A percentile compares a stretch with the other conserved stretches of the same genome.
phyloP scores from a whole-genome alignment of 352 stramenopile species.

The Chrysophaeum taylorii region DNA sequence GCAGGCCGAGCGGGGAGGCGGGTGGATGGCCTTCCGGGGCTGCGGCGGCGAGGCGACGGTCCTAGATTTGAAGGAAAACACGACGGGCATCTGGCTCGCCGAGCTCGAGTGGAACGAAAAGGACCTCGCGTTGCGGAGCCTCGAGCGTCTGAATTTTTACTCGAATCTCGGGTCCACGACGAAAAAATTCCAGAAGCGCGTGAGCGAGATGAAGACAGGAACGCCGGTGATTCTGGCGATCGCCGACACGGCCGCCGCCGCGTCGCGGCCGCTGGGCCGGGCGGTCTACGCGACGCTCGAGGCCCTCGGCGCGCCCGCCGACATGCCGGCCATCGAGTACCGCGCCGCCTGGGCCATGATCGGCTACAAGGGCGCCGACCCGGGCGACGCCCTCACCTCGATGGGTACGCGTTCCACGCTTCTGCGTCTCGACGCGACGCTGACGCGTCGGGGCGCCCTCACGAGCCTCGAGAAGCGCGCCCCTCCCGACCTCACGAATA shows the following conservation, averaged over 20 bases:
- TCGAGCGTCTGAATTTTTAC: neutral
- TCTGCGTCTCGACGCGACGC: neutral
- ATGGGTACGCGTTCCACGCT: constrained; percentile 10
- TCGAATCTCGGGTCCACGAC: neutral
- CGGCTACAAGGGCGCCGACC: neutral
- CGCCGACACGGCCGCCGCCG: constrained; percentile 1
- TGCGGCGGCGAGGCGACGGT: neutral
- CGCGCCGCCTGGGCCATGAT: constrained; percentile 1
- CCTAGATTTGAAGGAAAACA: neutral
- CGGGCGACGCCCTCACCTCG: neutral
- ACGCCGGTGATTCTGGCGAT: neutral
- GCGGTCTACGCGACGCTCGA: neutral
- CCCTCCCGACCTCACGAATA: neutral
- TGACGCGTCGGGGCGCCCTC: neutral
- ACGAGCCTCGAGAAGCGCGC: neutral
- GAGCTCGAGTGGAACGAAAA: neutral
- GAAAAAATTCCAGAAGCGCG: neutral
- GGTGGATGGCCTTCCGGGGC: neutral
- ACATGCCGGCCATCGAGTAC: constrained; percentile 10
- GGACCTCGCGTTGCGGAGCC: neutral
- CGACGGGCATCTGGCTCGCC: neutral
- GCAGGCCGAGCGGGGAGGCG: neutral
- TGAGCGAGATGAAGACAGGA: neutral
- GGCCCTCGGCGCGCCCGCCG: neutral
- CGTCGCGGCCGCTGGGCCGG: neutral